These are phyloP conservation scores for Fraxinus platypoda DNA, from an alignment of 305 asterid genomes.

Conservation along the genomic window DNA sequence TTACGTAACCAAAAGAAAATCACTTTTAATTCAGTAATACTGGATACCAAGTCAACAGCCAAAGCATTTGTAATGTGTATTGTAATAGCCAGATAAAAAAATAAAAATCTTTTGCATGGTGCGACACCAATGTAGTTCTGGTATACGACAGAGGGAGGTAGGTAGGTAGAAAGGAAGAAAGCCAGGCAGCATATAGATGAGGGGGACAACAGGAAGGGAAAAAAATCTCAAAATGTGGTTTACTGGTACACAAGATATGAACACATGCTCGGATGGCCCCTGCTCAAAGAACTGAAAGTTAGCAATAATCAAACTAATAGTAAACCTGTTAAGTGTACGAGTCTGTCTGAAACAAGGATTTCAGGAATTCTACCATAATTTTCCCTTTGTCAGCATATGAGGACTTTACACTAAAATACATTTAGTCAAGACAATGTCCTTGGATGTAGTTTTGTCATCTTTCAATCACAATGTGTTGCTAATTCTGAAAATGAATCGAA, in stretches of 20 bases:
- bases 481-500: background rate
- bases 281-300: background rate
- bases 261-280: background rate
- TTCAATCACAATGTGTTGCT: background rate
- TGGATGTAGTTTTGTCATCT: background rate
- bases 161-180: background rate
- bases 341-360: background rate
- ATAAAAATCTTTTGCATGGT: background rate
- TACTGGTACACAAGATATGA: background rate
- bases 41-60: background rate
- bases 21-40: background rate
- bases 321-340: background rate
- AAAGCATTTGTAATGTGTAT: background rate
- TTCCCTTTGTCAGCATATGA: background rate
- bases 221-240: background rate
- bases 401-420: background rate
- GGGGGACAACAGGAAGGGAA: background rate
- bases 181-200: background rate
- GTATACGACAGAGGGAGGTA: background rate
- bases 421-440: background rate
- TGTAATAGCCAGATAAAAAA: background rate
- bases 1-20: background rate
- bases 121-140: background rate
- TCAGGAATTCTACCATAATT: background rate
- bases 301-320: background rate